Percentiles rank a stretch among this genome's conserved stretches.
Conservation (phyloP, 176 grass and related monocot genomes). For the Musa itinerans region DNA sequence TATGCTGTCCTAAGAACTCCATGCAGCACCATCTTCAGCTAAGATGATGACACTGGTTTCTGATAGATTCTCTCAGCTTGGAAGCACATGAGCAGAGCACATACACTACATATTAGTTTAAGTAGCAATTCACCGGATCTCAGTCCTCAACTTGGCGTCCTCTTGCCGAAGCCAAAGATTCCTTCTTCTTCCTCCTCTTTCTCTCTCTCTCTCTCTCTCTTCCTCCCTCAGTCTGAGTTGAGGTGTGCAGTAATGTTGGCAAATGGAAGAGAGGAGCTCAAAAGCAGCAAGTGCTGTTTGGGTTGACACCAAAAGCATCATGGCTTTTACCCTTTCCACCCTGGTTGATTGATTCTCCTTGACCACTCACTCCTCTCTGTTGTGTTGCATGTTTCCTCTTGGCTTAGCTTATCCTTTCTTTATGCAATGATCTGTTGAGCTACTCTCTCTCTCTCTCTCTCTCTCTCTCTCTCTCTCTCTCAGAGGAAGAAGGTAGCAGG, state of each 20-base stretch:
- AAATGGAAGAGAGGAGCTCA: too few species aligned
- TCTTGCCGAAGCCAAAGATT: not conserved
- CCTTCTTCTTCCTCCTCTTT: not conserved
- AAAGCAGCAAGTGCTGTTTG: too few species aligned
- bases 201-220: not conserved
- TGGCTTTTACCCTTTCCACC: not conserved
- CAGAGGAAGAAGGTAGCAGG: not conserved
- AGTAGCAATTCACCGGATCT: not conserved
- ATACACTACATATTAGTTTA: slow-evolving; percentile 1
- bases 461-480: not conserved
- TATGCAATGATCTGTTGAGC: not conserved
- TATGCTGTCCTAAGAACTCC: not conserved
- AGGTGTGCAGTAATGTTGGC: not conserved
- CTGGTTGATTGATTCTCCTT: too few species aligned
- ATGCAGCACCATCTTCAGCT: not conserved
- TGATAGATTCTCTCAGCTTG: not conserved
- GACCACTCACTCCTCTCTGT: slow-evolving; percentile 2
- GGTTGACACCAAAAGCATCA: too few species aligned
- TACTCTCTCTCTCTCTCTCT: not conserved
- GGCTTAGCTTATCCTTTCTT: not conserved
- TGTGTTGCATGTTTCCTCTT: not conserved
- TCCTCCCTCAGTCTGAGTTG: not conserved
- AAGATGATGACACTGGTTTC: not conserved
- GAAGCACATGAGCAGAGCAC: not conserved
- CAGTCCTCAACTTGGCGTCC: not conserved